Conservation (phyloP, 495 filamentous ascomycete genomes). For the Sporormia fimetaria region DNA sequence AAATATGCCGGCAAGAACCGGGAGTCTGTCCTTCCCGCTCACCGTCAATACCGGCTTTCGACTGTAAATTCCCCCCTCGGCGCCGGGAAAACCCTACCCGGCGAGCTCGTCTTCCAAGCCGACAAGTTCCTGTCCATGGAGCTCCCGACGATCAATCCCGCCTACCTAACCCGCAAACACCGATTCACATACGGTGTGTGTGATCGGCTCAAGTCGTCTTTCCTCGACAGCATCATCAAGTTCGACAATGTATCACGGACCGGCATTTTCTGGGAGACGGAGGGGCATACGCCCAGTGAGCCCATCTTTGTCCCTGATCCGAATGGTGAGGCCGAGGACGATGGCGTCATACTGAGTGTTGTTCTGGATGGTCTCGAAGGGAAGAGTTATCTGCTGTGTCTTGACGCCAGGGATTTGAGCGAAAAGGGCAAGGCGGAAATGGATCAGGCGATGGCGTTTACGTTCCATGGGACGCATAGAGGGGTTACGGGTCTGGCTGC, state of each 20-base stretch:
- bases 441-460: conserved; percentile 49
- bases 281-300: conserved; percentile 61
- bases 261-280: conserved; percentile 41
- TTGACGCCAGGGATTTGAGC: conserved; percentile 53
- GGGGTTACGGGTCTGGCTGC: conserved; percentile 13
- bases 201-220: conserved; percentile 46
- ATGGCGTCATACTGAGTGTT: conserved; percentile 60
- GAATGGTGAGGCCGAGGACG: conserved; percentile 44
- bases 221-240: conserved; percentile 59
- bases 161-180: conserved; percentile 40
- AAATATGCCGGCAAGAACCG: conserved; percentile 14
- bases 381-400: conserved; percentile 56
- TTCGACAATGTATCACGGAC: conserved; percentile 48
- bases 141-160: conserved; percentile 53
- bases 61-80: conserved; percentile 24
- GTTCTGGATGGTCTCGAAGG: conserved; percentile 53
- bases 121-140: conserved; percentile 11
- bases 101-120: conserved; percentile 39
- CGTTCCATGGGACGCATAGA: conserved; percentile 62
- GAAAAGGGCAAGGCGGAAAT: conserved; percentile 59
- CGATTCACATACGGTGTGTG: conserved; percentile 55
- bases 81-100: conserved; percentile 10
- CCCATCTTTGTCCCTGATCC: conserved; percentile 57
- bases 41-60: conserved; percentile 41
- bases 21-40: conserved; percentile 27